phyloP scores from a whole-genome alignment of 805 yeast genomes.

The Teunomyces stri region DNA sequence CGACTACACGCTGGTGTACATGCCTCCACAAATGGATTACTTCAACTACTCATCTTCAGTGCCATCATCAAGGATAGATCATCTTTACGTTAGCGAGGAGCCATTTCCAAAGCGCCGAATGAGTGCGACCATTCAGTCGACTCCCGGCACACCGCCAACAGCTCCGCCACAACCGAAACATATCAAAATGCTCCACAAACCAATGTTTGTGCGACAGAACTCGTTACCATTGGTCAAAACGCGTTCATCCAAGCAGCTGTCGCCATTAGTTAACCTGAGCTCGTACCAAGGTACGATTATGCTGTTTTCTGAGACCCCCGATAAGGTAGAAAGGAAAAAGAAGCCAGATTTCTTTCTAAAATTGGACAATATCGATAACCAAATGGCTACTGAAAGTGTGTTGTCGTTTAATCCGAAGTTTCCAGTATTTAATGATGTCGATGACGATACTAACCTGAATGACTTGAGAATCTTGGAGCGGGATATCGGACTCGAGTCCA shows the following conservation, averaged over 20 bases:
- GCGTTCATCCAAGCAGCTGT: slow-evolving; percentile 3
- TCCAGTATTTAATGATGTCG: slow-evolving; percentile 11
- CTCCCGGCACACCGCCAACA: slow-evolving; percentile 4
- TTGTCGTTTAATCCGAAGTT: slow-evolving; percentile 10
- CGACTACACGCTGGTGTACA: not conserved
- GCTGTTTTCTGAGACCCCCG: not conserved
- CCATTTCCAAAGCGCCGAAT: slow-evolving; percentile 4
- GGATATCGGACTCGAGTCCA: slow-evolving; percentile 13
- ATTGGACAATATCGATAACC: slow-evolving; percentile 11
- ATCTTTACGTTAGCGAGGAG: slow-evolving; percentile 4
- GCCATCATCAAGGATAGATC: slow-evolving; percentile 10
- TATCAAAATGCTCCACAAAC: slow-evolving; percentile 5
- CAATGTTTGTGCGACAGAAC: slow-evolving; percentile 14
- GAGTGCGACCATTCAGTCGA: not conserved
- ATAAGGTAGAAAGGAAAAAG: slow-evolving; percentile 2
- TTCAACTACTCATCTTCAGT: slow-evolving; percentile 8
- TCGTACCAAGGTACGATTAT: not conserved
- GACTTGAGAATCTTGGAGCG: slow-evolving; percentile 14
- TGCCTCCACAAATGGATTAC: slow-evolving; percentile 6
- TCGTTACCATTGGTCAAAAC: slow-evolving; percentile 10
- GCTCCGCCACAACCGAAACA: slow-evolving; percentile 7
- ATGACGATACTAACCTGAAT: slow-evolving; percentile 9
- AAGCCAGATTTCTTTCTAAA: slow-evolving; percentile 12
- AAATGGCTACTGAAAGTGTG: slow-evolving; percentile 2
- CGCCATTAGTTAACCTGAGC: not conserved